phyloP scores from a whole-genome alignment of 2,329 filamentous ascomycete genomes.

The Lachnellula hyalina region DNA sequence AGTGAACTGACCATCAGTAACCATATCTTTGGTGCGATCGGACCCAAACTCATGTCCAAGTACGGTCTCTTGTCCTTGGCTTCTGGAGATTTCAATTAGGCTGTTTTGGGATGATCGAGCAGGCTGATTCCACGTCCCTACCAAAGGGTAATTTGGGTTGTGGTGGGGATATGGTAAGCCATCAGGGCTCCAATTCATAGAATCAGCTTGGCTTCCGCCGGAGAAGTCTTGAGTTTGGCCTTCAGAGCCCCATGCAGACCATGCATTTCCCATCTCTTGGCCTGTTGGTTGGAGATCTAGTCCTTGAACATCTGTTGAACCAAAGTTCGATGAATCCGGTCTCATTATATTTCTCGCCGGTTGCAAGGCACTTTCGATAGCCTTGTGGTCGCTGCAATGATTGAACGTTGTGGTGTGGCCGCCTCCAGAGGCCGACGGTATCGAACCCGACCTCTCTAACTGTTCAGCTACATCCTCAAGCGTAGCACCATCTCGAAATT shows the following conservation, averaged over 20 bases:
- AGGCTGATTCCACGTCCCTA: constrained; percentile 32
- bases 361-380: constrained; percentile 20
- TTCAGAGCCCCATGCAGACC: constrained; percentile 10
- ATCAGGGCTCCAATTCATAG: constrained; percentile 29
- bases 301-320: constrained; percentile 37
- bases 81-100: constrained; percentile 36
- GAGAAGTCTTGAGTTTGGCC: neutral
- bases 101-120: constrained; percentile 10
- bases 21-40: constrained; percentile 58
- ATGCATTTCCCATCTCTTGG: constrained; percentile 1
- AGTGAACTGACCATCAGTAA: constrained; percentile 55
- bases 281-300: constrained; percentile 13
- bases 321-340: constrained; percentile 42
- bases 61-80: constrained; percentile 40
- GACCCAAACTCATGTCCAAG: constrained; percentile 57
- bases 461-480: constrained; percentile 53
- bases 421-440: constrained; percentile 23
- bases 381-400: constrained; percentile 34
- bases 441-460: constrained; percentile 36
- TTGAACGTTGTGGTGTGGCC: constrained; percentile 23
- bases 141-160: constrained; percentile 40
- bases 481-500: constrained; percentile 48
- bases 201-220: constrained; percentile 13
- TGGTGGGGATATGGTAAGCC: constrained; percentile 24
- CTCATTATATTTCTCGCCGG: constrained; percentile 40